Evolutionary conservation across 2,329 filamentous ascomycete species (phyloP), one percentile per base, ranked within the genome.

Genomic region (Neoascochyta sp.): DNA sequence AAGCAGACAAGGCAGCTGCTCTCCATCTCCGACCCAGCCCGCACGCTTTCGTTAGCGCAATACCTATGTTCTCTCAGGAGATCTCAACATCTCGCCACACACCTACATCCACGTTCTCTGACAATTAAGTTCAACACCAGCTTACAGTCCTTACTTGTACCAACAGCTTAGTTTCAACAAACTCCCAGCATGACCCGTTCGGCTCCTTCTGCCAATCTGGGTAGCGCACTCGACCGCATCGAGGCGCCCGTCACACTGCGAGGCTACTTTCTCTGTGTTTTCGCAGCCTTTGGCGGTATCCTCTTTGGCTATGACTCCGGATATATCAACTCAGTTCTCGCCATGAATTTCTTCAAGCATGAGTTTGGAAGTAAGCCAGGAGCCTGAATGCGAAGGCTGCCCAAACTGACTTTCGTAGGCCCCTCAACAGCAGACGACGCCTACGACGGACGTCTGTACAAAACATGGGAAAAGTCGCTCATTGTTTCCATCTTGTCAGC

Each of bases 401-500:
- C 13, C 25, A n/a, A n/a, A n/a, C 33, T 44, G 22, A 42, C 35
- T 22, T 11, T 71, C 83, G 87, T 60, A 59, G 89, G 41, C 77
- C 85, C 48, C 7, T 54, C 54, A 4, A 40, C 32, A 34, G 36
- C 41, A 24, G 56, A 44, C 43, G 57, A 35, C 20, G 82, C 31
- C 60, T 69, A 29, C 36, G 43, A 52, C 27, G 47, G 46, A 19
- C 51, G 45, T 14, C 39, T 60, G 66, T 57, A 60, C 34, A 43
- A 40, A 11, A 59, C 60, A 7, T 50, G 47, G 43, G 71, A 90
- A 59, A 77, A 80, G 23, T 82, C 85, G 15, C 69, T 83, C 41
- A 82, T 89, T 32, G 84, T 90, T 24, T 83, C 86, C 9, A 90
- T 93, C 41, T 73, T 94, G 24, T 92, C 85, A 36, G 83, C 80